Conservation (phyloP, 306 rosid species). For the Neltuma alba region DNA sequence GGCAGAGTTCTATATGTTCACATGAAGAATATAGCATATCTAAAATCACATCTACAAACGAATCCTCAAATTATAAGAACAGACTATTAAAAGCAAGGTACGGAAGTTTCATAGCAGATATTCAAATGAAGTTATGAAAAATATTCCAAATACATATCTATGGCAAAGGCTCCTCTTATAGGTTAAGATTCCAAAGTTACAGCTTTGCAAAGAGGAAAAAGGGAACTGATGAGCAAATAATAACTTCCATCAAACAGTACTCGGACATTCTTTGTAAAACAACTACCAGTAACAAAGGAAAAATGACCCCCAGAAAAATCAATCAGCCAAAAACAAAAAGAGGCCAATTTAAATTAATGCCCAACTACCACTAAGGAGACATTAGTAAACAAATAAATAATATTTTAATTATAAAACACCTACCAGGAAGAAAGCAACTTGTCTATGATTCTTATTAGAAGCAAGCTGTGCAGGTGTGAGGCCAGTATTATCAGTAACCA, state of each 20-base stretch:
- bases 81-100: neutral
- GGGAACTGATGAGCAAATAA: neutral
- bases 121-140: neutral
- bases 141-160: neutral
- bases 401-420: slow-evolving; percentile 57
- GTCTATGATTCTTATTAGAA: slow-evolving; percentile 94
- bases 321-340: neutral
- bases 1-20: neutral
- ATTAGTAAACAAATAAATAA: slow-evolving; percentile 48
- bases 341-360: neutral
- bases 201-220: neutral
- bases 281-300: slow-evolving; percentile 1
- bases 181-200: neutral
- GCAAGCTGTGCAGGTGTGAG: slow-evolving; percentile 99
- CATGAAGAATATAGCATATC: neutral
- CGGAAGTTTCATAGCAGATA: neutral
- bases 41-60: neutral
- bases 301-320: neutral
- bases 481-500: slow-evolving; percentile 92
- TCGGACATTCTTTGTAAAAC: neutral
- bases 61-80: neutral
- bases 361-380: slow-evolving; percentile 23
- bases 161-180: neutral
- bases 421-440: slow-evolving; percentile 99
- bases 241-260: neutral